Percentiles rank a stretch among this genome's conserved stretches.
These are phyloP conservation scores for Astragalus membranaceus DNA, from an alignment of 306 rosid species.

Conservation along the genomic window DNA sequence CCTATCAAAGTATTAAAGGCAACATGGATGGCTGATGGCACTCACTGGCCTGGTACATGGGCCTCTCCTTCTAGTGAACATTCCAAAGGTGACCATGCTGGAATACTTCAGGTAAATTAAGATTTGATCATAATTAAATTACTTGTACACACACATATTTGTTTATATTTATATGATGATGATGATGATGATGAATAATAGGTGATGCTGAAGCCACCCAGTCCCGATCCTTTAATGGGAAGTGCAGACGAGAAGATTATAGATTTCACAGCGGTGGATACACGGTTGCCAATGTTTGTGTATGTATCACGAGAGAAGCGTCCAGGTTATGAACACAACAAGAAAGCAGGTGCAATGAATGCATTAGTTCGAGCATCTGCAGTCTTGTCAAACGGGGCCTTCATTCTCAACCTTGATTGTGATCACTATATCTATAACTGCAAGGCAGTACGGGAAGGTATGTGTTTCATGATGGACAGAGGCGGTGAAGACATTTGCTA, in stretches of 20 bases:
- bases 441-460: conserved; percentile 45
- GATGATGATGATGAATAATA: too few relatives aligned
- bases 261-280: conserved; percentile 37
- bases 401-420: conserved; percentile 53
- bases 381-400: conserved; percentile 43
- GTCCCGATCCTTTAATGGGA: conserved; percentile 37
- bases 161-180: not conserved
- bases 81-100: conserved; percentile 41
- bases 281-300: conserved; percentile 41
- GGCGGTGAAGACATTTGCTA: conserved; percentile 50
- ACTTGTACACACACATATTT: too few relatives aligned
- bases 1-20: conserved; percentile 37
- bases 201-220: conserved; percentile 50
- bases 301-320: conserved; percentile 49
- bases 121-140: not conserved
- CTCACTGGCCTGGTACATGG: conserved; percentile 62
- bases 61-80: conserved; percentile 29
- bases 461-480: conserved; percentile 57
- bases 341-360: conserved; percentile 60
- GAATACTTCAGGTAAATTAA: conserved; percentile 46
- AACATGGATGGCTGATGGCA: conserved; percentile 58
- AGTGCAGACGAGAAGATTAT: conserved; percentile 29
- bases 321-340: conserved; percentile 51
- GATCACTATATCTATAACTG: conserved; percentile 48
- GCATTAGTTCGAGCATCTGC: conserved; percentile 51